Base-by-base conservation (phyloP, 352 stramenopile species). In the Globisporangium paroecandrum region DNA sequence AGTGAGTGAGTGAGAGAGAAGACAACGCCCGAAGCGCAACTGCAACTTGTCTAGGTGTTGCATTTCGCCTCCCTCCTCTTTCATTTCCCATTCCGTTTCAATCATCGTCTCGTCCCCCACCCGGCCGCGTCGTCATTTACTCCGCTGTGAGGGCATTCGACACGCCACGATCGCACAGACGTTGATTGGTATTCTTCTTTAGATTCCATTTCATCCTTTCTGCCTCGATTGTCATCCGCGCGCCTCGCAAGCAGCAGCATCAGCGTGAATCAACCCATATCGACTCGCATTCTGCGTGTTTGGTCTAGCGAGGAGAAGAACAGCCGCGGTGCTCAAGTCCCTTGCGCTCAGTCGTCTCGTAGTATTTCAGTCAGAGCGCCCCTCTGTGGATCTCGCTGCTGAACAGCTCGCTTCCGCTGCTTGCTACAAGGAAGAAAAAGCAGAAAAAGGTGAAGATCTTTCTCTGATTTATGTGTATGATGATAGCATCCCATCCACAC, bases 381-480 rank as follows among this genome's bases (percentile, higher is more conserved):
- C 56, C 8, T 49, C 9, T 13, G 32, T 49, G 56, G 56, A 62
- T 47, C 56, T 62, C 20, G 32, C 32, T 62, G 27, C 18, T 60
- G 55, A 29, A 60, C 34, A 60, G 24, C 49, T 18, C n/a, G 1
- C 8, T 56, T 56, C 27, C 4, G 56, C 32, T 62, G 32, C n/a
- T 49, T 62, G 43, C 22, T 34, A 24, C 43, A 51, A 51, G 29
- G 43, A 38, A 25, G 55, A 56, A 27, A 56, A 29, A 32, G n/a
- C 41, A 32, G 32, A 29, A 36, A 62, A 36, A 62, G 56, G 56
- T 62, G 56, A 62, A n/a, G 41, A 49, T 43, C 41, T 64, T 62
- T 61, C 18, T 18, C 12, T 61, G 9, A 43, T 41, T 54, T 47
- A 38, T 22, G 6, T 25, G 25, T 36, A 62, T 49, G 56, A 32